Conservation (phyloP, 345 rosid genomes). For the Brassica nigra region DNA sequence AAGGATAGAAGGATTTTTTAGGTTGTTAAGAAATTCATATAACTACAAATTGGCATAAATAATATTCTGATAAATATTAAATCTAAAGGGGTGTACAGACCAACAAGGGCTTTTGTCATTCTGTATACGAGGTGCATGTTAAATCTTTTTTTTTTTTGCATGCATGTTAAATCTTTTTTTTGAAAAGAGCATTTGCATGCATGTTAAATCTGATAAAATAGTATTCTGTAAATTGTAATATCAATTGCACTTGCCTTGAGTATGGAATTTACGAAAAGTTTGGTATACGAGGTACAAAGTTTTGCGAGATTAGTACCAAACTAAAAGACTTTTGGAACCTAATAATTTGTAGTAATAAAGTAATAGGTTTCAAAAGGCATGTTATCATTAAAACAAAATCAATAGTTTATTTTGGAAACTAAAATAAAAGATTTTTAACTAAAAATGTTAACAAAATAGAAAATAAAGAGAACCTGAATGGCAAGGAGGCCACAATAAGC, state of each 20-base stretch:
- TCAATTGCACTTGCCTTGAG: too few species aligned
- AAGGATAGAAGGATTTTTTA: neutral
- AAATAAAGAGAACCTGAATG: slow-evolving; percentile 30
- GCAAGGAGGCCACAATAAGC: slow-evolving; percentile 73
- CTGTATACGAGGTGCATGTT: neutral
- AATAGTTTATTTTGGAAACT: too few species aligned
- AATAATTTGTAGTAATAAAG: neutral
- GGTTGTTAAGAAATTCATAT: slow-evolving; percentile 1
- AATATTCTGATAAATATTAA: neutral
- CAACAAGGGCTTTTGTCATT: neutral
- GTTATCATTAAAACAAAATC: neutral
- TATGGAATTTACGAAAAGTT: too few species aligned
- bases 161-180: too few species aligned
- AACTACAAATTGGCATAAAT: neutral
- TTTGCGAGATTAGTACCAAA: neutral
- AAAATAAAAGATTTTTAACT: neutral
- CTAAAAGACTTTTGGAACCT: neutral
- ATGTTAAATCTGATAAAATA: too few species aligned
- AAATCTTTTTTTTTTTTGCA: too few species aligned
- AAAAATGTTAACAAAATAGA: neutral
- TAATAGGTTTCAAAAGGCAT: neutral
- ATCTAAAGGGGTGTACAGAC: neutral
- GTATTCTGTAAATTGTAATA: too few species aligned
- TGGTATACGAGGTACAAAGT: too few species aligned
- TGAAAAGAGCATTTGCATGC: too few species aligned